phyloP scores from a whole-genome alignment of 805 yeast genomes.

The Priceomyces medius region DNA sequence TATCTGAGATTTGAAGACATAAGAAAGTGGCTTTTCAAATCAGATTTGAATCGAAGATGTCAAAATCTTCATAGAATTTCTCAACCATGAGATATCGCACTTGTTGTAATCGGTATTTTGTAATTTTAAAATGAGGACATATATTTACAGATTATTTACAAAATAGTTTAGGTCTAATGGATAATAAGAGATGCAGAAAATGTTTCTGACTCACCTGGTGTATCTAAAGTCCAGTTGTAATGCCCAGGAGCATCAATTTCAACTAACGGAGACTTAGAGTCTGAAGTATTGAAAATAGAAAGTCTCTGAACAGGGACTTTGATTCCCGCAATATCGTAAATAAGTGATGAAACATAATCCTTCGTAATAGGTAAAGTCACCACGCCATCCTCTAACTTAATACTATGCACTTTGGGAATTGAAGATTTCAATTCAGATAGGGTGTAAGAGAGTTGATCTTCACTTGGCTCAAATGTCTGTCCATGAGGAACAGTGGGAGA shows the following conservation, averaged over 20 bases:
- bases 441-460: constrained; percentile 20
- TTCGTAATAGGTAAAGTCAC: constrained; percentile 27
- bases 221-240: constrained; percentile 26
- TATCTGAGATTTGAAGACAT: constrained; percentile 27
- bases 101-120: background rate
- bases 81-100: no score
- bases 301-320: constrained; percentile 27
- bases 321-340: constrained; percentile 32
- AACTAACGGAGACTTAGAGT: constrained; percentile 5
- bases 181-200: background rate
- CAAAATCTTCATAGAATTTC: no score
- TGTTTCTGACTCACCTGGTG: constrained; percentile 22
- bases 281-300: constrained; percentile 4
- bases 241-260: constrained; percentile 25
- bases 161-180: background rate
- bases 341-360: constrained; percentile 19
- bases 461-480: constrained; percentile 14
- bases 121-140: background rate
- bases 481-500: background rate
- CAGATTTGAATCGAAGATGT: no score
- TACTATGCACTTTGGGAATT: constrained; percentile 24
- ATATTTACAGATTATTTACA: background rate
- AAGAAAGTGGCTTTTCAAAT: constrained; percentile 1
- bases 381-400: constrained; percentile 14
- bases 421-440: constrained; percentile 31